A percentile compares a stretch with the other conserved stretches of the same genome.
phyloP scores from a whole-genome alignment of 1,139 yeast species.

The Saccharomyces hybrid region DNA sequence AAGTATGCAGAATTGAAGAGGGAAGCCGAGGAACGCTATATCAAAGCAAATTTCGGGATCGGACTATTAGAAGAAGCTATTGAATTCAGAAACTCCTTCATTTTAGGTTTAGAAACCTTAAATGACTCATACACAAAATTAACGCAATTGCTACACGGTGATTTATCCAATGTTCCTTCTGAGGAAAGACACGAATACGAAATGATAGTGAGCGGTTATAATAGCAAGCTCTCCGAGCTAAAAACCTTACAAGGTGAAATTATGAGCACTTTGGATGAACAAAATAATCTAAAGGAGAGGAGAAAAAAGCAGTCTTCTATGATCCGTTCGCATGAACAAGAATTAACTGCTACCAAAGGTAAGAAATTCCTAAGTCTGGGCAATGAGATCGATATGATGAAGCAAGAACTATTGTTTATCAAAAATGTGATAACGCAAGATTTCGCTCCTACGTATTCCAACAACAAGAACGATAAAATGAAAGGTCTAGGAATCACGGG shows the following conservation, averaged over 20 bases:
- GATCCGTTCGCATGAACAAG: neutral
- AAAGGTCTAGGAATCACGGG: neutral
- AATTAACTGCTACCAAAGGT: neutral
- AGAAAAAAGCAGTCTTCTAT: neutral
- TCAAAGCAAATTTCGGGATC: constrained; percentile 13
- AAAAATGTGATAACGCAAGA: neutral
- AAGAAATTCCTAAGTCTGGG: neutral
- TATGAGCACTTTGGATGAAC: neutral
- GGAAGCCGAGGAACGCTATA: constrained; percentile 42
- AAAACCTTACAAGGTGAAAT: neutral
- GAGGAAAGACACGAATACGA: neutral
- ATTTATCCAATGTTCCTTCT: neutral
- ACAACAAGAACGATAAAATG: neutral
- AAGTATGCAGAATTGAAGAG: constrained; percentile 55
- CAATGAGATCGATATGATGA: neutral
- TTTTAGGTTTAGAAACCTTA: neutral
- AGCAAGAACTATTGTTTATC: neutral
- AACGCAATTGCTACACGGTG: neutral
- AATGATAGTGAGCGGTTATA: neutral
- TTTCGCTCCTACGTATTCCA: neutral
- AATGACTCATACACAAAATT: neutral
- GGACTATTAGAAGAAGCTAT: neutral
- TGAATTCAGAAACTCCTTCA: neutral
- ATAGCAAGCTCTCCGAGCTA: neutral
- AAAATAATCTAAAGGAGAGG: neutral